A percentile compares a stretch with the other conserved stretches of the same genome.
These are phyloP conservation scores for Schwanniomyces vanrijiae DNA, from an alignment of 805 yeast genomes.

Conservation along the genomic window DNA sequence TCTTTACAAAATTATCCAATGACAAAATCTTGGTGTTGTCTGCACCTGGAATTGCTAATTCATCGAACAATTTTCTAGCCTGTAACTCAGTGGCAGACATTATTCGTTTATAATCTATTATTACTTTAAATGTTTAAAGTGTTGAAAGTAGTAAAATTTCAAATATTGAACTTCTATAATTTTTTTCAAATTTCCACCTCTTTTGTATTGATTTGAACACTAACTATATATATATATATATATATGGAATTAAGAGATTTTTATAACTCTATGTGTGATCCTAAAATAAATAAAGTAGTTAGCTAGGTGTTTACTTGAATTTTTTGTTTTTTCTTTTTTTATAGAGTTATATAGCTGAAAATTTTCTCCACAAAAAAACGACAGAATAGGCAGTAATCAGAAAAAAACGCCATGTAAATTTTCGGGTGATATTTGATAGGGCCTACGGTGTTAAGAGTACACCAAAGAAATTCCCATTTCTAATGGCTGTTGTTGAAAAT, in stretches of 20 bases:
- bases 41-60: constrained; percentile 32
- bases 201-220: neutral
- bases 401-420: neutral
- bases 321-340: neutral
- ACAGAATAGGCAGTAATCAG: neutral
- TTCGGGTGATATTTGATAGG: neutral
- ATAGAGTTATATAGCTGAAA: constrained; percentile 1
- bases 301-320: constrained; percentile 1
- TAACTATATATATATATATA: neutral
- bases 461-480: neutral
- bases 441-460: neutral
- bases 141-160: neutral
- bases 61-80: constrained; percentile 37
- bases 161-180: neutral
- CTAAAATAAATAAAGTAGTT: neutral
- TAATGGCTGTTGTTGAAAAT: too few species aligned
- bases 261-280: neutral
- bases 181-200: neutral
- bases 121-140: neutral
- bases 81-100: constrained; percentile 13
- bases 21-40: constrained; percentile 23
- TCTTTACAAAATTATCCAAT: constrained; percentile 35
- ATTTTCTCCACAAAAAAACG: constrained; percentile 1
- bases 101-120: neutral
- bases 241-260: neutral